Evolutionary conservation across 2,329 filamentous ascomycete species (phyloP).

Genomic region (Alternaria arborescens): DNA sequence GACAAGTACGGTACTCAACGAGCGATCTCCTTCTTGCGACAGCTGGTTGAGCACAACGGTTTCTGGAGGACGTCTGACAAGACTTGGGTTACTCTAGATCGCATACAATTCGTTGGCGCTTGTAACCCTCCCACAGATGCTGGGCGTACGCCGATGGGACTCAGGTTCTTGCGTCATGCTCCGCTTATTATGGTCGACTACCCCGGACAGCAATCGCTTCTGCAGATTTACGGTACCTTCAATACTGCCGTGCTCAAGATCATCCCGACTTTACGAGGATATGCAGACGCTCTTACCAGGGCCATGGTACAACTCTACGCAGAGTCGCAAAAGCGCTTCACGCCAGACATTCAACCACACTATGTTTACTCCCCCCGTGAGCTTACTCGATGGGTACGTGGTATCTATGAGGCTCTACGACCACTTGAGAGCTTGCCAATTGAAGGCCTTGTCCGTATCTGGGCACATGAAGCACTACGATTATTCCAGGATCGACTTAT

Average conservation of each 20-base stretch:
- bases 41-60: constrained; percentile 97
- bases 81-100: constrained; percentile 95
- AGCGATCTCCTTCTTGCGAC: constrained; percentile 95
- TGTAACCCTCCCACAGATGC: constrained; percentile 98
- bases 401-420: constrained; percentile 95
- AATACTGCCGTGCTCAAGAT: constrained; percentile 97
- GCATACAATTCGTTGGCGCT: constrained; percentile 98
- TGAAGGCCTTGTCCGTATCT: constrained; percentile 94
- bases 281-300: constrained; percentile 90
- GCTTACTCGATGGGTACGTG: constrained; percentile 95
- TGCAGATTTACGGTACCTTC: constrained; percentile 99
- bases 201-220: constrained; percentile 90
- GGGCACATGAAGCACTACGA: constrained; percentile 95
- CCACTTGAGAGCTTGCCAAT: constrained; percentile 87
- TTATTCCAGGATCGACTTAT: constrained; percentile 98
- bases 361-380: constrained; percentile 99
- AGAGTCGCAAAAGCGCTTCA: constrained; percentile 93
- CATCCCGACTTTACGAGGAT: constrained; percentile 91
- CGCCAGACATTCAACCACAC: constrained; percentile 94
- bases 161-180: constrained; percentile 92
- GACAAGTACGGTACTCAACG: constrained; percentile 98
- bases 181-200: constrained; percentile 99
- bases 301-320: constrained; percentile 98
- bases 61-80: constrained; percentile 99
- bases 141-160: constrained; percentile 91